These are phyloP conservation scores for Fragaria nilgerrensis DNA, from an alignment of 306 rosid genomes.

Conservation along the genomic window DNA sequence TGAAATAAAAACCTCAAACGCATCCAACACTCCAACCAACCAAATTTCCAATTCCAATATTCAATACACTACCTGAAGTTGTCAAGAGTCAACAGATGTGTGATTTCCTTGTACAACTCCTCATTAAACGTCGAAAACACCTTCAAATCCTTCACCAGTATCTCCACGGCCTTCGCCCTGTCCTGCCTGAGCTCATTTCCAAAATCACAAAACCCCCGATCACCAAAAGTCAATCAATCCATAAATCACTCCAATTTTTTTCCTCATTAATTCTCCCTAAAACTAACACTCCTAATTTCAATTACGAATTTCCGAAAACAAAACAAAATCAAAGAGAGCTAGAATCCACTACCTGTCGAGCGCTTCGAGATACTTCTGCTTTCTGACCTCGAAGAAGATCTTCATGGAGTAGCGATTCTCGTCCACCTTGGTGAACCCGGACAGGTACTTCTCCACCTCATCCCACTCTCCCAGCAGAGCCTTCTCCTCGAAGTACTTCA, in stretches of 20 bases:
- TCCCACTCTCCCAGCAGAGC: slow-evolving; percentile 28
- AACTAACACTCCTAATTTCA: background rate
- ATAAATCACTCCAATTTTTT: background rate
- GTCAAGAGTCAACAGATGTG: slow-evolving; percentile 24
- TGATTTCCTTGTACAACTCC: slow-evolving; percentile 26
- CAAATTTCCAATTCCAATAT: background rate
- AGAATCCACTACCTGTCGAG: slow-evolving; percentile 10
- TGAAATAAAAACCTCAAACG: background rate
- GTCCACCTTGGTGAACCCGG: slow-evolving; percentile 30
- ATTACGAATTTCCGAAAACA: background rate
- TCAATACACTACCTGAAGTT: slow-evolving; percentile 20
- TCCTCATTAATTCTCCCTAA: background rate
- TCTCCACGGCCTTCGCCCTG: slow-evolving; percentile 28
- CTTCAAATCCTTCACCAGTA: slow-evolving; percentile 28
- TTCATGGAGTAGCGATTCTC: slow-evolving; percentile 30
- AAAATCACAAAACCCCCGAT: background rate
- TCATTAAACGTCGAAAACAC: slow-evolving; percentile 24
- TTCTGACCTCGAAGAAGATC: slow-evolving; percentile 31
- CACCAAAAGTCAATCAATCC: background rate
- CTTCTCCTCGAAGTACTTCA: slow-evolving; percentile 28
- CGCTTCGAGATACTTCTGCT: slow-evolving; percentile 32
- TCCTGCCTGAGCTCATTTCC: slow-evolving; percentile 21
- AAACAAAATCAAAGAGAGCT: background rate
- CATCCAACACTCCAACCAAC: background rate
- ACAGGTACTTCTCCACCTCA: slow-evolving; percentile 27